Conservation (phyloP, 2,329 filamentous ascomycete species). For the Emericellopsis cladophorae region DNA sequence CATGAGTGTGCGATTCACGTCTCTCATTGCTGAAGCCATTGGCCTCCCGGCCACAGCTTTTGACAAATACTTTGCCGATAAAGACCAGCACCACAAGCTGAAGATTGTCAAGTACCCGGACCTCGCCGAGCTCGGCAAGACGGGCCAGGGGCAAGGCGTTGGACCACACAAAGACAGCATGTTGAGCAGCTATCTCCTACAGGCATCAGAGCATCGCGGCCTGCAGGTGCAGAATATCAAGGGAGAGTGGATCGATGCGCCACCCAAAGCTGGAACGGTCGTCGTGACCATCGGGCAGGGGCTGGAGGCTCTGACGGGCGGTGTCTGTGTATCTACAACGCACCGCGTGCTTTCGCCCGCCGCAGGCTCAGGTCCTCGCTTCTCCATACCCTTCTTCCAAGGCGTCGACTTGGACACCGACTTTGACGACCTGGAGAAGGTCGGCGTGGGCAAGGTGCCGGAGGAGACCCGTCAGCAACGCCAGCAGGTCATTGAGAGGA, state of each 20-base stretch:
- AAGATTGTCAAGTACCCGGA: constrained; percentile 87
- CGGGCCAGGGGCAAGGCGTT: constrained; percentile 43
- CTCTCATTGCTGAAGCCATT: constrained; percentile 75
- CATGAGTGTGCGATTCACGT: constrained; percentile 63
- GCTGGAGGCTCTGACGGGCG: constrained; percentile 71
- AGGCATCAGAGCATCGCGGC: constrained; percentile 63
- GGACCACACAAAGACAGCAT: constrained; percentile 80
- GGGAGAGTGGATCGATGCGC: constrained; percentile 73
- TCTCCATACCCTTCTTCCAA: constrained; percentile 80
- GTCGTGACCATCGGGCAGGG: constrained; percentile 84
- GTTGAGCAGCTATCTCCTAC: constrained; percentile 70
- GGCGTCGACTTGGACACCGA: constrained; percentile 68
- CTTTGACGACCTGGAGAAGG: constrained; percentile 61
- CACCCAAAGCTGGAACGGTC: constrained; percentile 62
- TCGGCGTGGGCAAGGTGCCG: constrained; percentile 46
- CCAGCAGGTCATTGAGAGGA: constrained; percentile 40
- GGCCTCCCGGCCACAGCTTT: constrained; percentile 58
- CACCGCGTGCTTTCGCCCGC: constrained; percentile 69
- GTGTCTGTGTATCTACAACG: constrained; percentile 72
- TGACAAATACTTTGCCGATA: constrained; percentile 64
- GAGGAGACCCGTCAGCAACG: constrained; percentile 50
- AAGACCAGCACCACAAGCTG: constrained; percentile 68
- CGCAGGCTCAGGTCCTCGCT: constrained; percentile 58
- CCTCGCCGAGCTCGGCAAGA: constrained; percentile 40
- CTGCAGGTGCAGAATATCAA: constrained; percentile 72